Conservation (phyloP, 805 yeast genomes). For the Starmerella asiatica region DNA sequence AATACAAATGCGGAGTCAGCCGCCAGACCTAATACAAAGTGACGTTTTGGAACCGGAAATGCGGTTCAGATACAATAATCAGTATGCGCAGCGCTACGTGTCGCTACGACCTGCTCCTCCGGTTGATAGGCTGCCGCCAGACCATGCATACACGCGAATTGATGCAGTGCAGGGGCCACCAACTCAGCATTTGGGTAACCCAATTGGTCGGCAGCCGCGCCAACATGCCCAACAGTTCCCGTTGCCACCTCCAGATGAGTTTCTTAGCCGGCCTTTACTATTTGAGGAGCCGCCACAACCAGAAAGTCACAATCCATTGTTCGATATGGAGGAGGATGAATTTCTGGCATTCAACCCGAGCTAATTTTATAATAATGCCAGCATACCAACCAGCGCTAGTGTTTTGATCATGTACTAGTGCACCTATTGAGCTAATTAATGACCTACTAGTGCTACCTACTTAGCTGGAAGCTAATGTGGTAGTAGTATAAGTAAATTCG, state of each 20-base stretch:
- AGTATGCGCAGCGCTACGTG: neutral
- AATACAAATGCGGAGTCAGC: too few species aligned
- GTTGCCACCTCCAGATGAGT: slow-evolving; percentile 18
- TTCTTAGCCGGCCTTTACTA: slow-evolving; percentile 10
- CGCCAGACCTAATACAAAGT: too few species aligned
- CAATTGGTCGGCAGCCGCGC: neutral
- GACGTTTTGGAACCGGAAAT: too few species aligned
- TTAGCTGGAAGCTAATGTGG: too few species aligned
- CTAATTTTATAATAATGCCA: too few species aligned
- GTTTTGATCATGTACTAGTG: too few species aligned
- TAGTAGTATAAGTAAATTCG: too few species aligned
- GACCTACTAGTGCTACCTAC: too few species aligned
- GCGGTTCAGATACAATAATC: neutral
- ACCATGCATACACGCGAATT: neutral
- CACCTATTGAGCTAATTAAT: too few species aligned
- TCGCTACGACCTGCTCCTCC: neutral
- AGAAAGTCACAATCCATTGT: slow-evolving; percentile 1
- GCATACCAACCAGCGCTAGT: too few species aligned
- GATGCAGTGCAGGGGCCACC: neutral
- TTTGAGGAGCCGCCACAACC: slow-evolving; percentile 15
- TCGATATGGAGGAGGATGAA: slow-evolving; percentile 16
- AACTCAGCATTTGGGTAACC: neutral
- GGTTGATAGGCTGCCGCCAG: neutral
- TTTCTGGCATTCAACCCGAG: slow-evolving; percentile 23
- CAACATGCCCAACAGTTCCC: slow-evolving; percentile 1